These are phyloP conservation scores for Angomonas desouzai DNA, from an alignment of 208 protist species.

Conservation along the genomic window DNA sequence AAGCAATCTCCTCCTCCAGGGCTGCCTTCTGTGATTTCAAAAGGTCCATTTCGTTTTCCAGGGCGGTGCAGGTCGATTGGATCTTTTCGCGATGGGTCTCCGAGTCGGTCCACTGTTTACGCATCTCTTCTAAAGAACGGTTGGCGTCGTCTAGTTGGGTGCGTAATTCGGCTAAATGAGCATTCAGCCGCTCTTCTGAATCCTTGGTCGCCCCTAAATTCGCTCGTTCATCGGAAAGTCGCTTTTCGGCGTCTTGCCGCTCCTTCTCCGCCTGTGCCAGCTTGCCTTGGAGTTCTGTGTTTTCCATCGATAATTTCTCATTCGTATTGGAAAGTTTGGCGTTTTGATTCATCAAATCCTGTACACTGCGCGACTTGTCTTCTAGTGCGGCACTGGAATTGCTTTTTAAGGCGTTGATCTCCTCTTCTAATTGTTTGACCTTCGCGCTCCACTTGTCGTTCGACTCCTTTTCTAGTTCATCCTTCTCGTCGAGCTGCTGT, in stretches of 20 bases:
- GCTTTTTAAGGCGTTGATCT: slow-evolving; percentile 25
- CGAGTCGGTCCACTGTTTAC: slow-evolving; percentile 19
- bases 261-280: not conserved
- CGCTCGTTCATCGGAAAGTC: slow-evolving; percentile 20
- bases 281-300: slow-evolving; percentile 5
- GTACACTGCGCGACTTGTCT: slow-evolving; percentile 19
- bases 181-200: slow-evolving; percentile 18
- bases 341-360: slow-evolving; percentile 28
- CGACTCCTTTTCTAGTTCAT: slow-evolving; percentile 58
- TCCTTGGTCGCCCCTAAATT: slow-evolving; percentile 14
- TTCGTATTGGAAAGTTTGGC: slow-evolving; percentile 28
- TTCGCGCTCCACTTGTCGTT: slow-evolving; percentile 37
- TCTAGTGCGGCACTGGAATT: slow-evolving; percentile 20
- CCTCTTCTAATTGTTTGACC: slow-evolving; percentile 25
- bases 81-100: slow-evolving; percentile 19
- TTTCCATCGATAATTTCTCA: not conserved
- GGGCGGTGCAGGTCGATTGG: slow-evolving; percentile 13
- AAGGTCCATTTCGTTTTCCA: slow-evolving; percentile 26
- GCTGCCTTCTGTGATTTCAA: slow-evolving; percentile 20
- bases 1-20: slow-evolving; percentile 10
- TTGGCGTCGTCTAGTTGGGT: not conserved
- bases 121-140: not conserved
- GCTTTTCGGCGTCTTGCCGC: not conserved
- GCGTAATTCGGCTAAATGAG: slow-evolving; percentile 7
- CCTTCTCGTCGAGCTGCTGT: slow-evolving; percentile 80